Percentiles rank a stretch among this genome's conserved stretches.
These are phyloP conservation scores for Trichoderma cornu-damae DNA, from an alignment of 2,329 filamentous ascomycete species.

Conservation along the genomic window DNA sequence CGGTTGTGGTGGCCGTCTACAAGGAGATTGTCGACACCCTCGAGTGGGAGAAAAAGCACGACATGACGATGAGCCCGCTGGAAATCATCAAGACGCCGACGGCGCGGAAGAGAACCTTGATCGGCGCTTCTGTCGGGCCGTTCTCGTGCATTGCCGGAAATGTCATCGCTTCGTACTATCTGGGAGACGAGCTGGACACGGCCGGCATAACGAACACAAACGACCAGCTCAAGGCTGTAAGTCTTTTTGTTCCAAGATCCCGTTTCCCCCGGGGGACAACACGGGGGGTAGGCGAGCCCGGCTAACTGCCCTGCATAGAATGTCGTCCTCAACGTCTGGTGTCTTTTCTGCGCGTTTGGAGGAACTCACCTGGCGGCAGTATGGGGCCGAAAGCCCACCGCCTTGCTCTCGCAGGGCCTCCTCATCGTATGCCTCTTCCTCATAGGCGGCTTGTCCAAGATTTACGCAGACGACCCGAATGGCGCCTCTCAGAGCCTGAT, in stretches of 20 bases:
- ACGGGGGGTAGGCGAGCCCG: too few species aligned
- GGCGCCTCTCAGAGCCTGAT: conserved; percentile 24
- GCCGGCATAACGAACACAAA: conserved; percentile 34
- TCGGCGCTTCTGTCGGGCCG: conserved; percentile 25
- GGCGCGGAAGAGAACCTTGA: conserved; percentile 32
- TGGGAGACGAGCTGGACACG: conserved; percentile 37
- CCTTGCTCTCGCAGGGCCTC: conserved; percentile 36
- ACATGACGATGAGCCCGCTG: conserved; percentile 31
- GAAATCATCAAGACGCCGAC: conserved; percentile 32
- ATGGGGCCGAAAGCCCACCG: conserved; percentile 32
- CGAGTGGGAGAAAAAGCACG: conserved; percentile 25
- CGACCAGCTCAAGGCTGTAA: conserved; percentile 40
- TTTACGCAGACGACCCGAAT: conserved; percentile 17
- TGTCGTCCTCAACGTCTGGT: conserved; percentile 49
- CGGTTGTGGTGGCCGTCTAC: conserved; percentile 31
- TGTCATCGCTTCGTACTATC: conserved; percentile 35
- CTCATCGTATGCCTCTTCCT: conserved; percentile 45
- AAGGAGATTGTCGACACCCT: conserved; percentile 37
- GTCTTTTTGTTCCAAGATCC: too few species aligned
- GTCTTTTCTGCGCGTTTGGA: conserved; percentile 38
- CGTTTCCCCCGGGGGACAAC: too few species aligned
- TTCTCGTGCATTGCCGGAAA: conserved; percentile 32
- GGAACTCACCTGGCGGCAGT: conserved; percentile 33
- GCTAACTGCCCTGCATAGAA: conserved; percentile 30
- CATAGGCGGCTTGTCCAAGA: conserved; percentile 46